Conservation (phyloP, 495 filamentous ascomycete genomes). For the Hypoxylon cercidicola region DNA sequence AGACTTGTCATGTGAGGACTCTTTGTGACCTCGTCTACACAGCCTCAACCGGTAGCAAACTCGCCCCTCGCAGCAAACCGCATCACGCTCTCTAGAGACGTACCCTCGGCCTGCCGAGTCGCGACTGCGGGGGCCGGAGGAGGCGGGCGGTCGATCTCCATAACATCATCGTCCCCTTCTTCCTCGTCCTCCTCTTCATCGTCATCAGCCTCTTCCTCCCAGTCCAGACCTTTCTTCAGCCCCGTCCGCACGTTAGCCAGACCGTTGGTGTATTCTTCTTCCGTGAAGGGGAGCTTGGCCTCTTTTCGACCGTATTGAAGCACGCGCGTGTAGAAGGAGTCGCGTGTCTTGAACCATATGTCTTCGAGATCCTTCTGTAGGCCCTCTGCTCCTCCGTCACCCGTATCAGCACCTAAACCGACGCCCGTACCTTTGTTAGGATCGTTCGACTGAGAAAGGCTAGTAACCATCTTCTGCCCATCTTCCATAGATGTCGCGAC, state of each 20-base stretch:
- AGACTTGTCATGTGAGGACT: not conserved
- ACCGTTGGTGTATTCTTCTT: constrained; percentile 72
- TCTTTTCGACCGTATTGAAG: constrained; percentile 58
- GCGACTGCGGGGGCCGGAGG: constrained; percentile 42
- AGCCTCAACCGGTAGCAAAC: constrained; percentile 18
- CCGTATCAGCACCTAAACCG: constrained; percentile 3
- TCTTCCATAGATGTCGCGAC: constrained; percentile 78
- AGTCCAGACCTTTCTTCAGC: constrained; percentile 65
- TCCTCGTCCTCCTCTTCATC: constrained; percentile 62
- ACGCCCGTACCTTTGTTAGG: constrained; percentile 26
- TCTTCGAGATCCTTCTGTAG: constrained; percentile 55
- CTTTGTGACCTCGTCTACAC: not conserved
- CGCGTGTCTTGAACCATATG: constrained; percentile 54
- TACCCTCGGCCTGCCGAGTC: constrained; percentile 49
- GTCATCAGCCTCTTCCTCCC: constrained; percentile 68
- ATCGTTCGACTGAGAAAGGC: constrained; percentile 26
- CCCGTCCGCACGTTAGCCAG: constrained; percentile 78
- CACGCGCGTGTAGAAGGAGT: constrained; percentile 50
- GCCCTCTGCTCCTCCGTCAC: constrained; percentile 27
- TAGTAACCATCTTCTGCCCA: constrained; percentile 57
- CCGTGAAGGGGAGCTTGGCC: constrained; percentile 66
- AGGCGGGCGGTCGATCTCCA: constrained; percentile 53
- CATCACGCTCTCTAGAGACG: constrained; percentile 60
- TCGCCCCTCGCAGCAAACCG: constrained; percentile 66
- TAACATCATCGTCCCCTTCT: constrained; percentile 54